Evolutionary conservation across 257 asterid species (phyloP).

Genomic region (Eustoma russellianum): DNA sequence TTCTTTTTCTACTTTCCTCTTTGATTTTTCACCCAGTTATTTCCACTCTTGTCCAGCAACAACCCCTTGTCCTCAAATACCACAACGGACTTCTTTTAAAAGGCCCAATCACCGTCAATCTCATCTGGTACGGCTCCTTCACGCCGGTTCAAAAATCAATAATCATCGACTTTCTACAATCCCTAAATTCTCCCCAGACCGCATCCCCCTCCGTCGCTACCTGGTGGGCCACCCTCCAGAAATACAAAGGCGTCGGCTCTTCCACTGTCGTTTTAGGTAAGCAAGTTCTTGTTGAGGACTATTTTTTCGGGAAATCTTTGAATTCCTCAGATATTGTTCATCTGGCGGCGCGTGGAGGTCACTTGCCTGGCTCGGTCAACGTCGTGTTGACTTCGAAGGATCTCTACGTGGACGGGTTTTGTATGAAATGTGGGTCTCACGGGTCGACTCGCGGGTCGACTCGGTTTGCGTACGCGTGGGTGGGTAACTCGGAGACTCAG

Average conservation of each 20-base stretch:
- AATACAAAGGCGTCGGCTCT: constrained; percentile 34
- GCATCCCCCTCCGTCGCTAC: constrained; percentile 12
- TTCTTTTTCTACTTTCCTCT: background rate
- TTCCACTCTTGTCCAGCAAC: constrained; percentile 23
- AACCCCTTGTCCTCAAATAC: constrained; percentile 27
- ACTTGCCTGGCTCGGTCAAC: constrained; percentile 36
- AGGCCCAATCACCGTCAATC: constrained; percentile 29
- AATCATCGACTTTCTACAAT: constrained; percentile 29
- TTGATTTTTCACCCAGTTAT: background rate
- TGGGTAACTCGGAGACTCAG: constrained; percentile 62
- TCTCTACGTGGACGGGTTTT: constrained; percentile 61
- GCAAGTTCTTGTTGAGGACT: constrained; percentile 46
- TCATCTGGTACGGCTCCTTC: constrained; percentile 40
- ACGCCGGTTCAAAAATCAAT: constrained; percentile 29
- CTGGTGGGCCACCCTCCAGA: constrained; percentile 39
- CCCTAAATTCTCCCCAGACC: constrained; percentile 9
- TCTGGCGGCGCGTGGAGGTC: constrained; percentile 57
- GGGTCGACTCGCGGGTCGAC: constrained; percentile 45
- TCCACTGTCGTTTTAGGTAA: constrained; percentile 33
- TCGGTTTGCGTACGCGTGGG: constrained; percentile 68
- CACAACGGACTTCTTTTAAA: constrained; percentile 32
- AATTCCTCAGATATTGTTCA: constrained; percentile 35
- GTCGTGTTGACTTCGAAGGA: constrained; percentile 63
- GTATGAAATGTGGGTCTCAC: constrained; percentile 69
- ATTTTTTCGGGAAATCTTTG: constrained; percentile 44